Evolutionary conservation across 2,329 filamentous ascomycete genomes (phyloP), one percentile per base, ranked within the genome.

Genomic region (Dothideomycetes sp.): DNA sequence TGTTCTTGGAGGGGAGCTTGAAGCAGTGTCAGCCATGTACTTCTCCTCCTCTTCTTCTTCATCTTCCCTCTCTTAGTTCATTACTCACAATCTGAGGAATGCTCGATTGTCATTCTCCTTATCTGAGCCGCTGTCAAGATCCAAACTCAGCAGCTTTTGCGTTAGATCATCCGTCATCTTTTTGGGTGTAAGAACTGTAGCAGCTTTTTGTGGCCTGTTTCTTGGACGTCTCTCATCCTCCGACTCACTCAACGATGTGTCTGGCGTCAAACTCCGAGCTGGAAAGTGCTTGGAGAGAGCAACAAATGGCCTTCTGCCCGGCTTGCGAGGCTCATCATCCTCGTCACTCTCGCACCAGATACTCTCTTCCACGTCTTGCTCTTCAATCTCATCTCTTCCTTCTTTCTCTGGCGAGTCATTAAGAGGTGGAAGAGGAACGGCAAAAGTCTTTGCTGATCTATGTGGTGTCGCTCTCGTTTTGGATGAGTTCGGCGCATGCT

Each of bases 281-380:
- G 9, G 29, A 15, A 31, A 12, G n/a, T 31, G 9, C 29, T 9
- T 11, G 29, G 29, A 9, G 29, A 31, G n/a, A 9, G 9, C 9
- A 31, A 31, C 29, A 31, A 31, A 12, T 15, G n/a, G 9, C 29
- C 9, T 3, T 9, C 9, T 11, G 29, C 13, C 29, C 10, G 9
- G 9, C 13, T 31, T 27, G 8, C 17, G 28, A 23, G 4, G 7
- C 9, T 35, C 24, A 5, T 32, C 28, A 15, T 43, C 39, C 19
- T 38, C 39, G 5, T 43, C 47, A 18, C 53, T 54, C 10, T 52
- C 56, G 33, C 56, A 57, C 52, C 52, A 57, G 10, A 60, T 51
- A 47, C 57, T 60, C 45, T 59, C 54, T 33, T 61, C 56, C 4
- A 55, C 33, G 28, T 60, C 55, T 6, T 45, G 38, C 27, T 53